These are phyloP conservation scores for Candolleomyces aberdarensis DNA, from an alignment of 768 basidiomycete species.

Conservation along the genomic window DNA sequence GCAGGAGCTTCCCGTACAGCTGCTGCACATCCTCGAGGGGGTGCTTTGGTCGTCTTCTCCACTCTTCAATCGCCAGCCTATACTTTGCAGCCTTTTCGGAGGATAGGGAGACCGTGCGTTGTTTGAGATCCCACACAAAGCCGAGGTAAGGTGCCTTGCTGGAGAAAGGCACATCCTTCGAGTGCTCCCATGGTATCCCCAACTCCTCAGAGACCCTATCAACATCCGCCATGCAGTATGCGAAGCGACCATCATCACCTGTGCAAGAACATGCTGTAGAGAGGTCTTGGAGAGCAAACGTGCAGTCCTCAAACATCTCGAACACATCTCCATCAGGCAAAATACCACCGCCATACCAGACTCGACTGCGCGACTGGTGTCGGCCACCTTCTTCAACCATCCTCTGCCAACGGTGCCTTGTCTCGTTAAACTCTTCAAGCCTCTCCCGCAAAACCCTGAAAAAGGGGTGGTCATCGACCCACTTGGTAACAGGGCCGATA, in stretches of 20 bases:
- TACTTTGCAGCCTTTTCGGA: slow-evolving; percentile 20
- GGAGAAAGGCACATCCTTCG: slow-evolving; percentile 17
- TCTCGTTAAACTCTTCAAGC: not conserved
- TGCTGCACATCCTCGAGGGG: slow-evolving; percentile 29
- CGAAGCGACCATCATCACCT: no score
- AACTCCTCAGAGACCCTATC: no score
- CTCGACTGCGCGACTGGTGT: no score
- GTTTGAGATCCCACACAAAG: slow-evolving; percentile 19
- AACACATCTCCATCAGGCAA: no score
- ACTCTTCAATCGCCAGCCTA: slow-evolving; percentile 21
- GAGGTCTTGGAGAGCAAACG: no score
- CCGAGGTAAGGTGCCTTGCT: slow-evolving; percentile 17
- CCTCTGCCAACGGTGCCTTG: not conserved
- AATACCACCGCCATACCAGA: no score
- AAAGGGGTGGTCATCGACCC: slow-evolving; percentile 32
- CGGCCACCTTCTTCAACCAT: no score
- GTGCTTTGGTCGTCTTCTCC: slow-evolving; percentile 21
- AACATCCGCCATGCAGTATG: no score
- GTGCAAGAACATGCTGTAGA: no score
- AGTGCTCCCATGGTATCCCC: slow-evolving; percentile 21
- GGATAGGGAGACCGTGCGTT: slow-evolving; percentile 13
- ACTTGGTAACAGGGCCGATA: slow-evolving; percentile 22
- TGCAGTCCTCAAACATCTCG: no score
- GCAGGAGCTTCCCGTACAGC: slow-evolving; percentile 39
- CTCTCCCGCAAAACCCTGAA: slow-evolving; percentile 5